phyloP scores from a whole-genome alignment of 306 rosid species.

The Gynostemma pentaphyllum region DNA sequence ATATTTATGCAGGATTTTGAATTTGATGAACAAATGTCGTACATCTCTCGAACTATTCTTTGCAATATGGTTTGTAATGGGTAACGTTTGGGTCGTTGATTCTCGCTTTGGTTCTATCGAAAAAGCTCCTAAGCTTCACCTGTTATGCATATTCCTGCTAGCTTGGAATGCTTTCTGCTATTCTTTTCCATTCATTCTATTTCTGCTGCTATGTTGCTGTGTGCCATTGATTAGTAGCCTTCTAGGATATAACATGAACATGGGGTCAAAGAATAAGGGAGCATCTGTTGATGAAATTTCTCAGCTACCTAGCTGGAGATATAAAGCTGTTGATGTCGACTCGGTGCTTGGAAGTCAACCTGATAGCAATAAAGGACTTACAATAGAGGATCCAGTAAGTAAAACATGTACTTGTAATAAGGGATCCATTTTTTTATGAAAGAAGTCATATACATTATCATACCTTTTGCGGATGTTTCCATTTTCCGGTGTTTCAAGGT shows the following conservation, averaged over 20 bases:
- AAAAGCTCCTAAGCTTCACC: constrained; percentile 72
- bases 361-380: constrained; percentile 25
- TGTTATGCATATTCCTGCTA: constrained; percentile 65
- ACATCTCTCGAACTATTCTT: constrained; percentile 87
- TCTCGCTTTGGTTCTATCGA: constrained; percentile 69
- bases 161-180: constrained; percentile 91
- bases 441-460: too few species aligned
- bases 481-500: too few species aligned
- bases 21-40: constrained; percentile 66
- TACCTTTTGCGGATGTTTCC: too few species aligned
- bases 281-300: constrained; percentile 86
- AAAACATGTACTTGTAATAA: neutral
- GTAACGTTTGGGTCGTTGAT: constrained; percentile 88
- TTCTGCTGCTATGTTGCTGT: constrained; percentile 73
- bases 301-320: constrained; percentile 64
- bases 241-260: constrained; percentile 90
- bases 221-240: constrained; percentile 66
- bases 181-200: constrained; percentile 91
- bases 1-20: constrained; percentile 47
- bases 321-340: constrained; percentile 30
- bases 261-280: constrained; percentile 56
- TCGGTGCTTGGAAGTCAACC: constrained; percentile 22
- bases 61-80: constrained; percentile 98
- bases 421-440: neutral
- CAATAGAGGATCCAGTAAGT: constrained; percentile 72